Conservation (phyloP, 164 flowering plant genomes). For the Berberis vulgaris region DNA sequence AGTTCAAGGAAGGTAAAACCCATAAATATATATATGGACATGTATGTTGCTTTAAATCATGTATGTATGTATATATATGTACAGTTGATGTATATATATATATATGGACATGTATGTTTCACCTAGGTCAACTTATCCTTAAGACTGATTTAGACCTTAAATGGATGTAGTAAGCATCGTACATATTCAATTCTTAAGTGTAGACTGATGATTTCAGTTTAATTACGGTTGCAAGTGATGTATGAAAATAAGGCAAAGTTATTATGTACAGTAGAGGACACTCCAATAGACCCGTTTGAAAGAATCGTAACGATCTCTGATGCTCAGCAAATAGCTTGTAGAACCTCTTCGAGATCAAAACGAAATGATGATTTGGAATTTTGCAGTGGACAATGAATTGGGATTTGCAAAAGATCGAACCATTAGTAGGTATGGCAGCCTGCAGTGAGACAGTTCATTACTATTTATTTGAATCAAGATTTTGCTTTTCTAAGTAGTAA, state of each 20-base stretch:
- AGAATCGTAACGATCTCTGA: conserved; percentile 71
- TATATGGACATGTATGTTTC: too few species aligned
- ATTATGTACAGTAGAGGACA: conserved; percentile 85
- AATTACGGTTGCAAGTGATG: conserved; percentile 54
- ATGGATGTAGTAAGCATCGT: too few species aligned
- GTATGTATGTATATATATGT: too few species aligned
- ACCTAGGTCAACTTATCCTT: too few species aligned
- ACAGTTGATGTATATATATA: too few species aligned
- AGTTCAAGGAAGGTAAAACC: too few species aligned
- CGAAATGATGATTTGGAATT: conserved; percentile 66
- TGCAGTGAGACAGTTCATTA: background rate
- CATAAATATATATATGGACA: too few species aligned
- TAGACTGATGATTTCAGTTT: background rate
- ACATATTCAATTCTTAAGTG: too few species aligned
- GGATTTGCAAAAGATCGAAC: conserved; percentile 98
- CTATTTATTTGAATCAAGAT: background rate
- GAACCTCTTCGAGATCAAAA: conserved; percentile 87
- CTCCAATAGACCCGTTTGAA: conserved; percentile 58
- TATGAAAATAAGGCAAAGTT: conserved; percentile 80
- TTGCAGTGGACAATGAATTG: conserved; percentile 89
- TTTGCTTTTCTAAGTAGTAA: background rate
- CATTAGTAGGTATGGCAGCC: conserved; percentile 66
- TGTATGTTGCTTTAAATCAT: too few species aligned
- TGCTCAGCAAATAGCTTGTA: conserved; percentile 68
- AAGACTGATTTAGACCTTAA: too few species aligned